phyloP scores from a whole-genome alignment of 192 early-diverging fungal genomes.

The Paraglomus occultum region DNA sequence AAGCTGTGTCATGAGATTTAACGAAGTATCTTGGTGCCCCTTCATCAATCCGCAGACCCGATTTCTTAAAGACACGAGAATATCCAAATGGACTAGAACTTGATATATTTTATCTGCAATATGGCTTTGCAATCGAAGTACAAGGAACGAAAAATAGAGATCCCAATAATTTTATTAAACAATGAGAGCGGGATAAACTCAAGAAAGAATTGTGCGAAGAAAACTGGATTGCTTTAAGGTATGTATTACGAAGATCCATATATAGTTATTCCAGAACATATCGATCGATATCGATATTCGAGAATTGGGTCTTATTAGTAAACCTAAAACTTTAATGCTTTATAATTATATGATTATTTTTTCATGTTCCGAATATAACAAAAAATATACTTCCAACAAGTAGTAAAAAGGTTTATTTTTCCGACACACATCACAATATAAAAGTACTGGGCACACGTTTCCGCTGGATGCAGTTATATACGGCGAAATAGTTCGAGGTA shows the following conservation, averaged over 20 bases:
- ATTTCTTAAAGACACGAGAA: background rate
- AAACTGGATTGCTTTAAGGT: constrained; percentile 20
- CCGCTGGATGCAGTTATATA: no score
- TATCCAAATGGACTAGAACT: constrained; percentile 10
- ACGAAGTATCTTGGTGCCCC: background rate
- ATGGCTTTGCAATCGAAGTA: constrained; percentile 4
- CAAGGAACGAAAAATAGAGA: background rate
- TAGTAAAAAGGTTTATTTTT: no score
- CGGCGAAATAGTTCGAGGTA: no score
- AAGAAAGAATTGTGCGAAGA: constrained; percentile 23
- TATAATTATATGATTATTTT: no score
- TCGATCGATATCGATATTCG: no score
- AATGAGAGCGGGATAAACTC: constrained; percentile 21
- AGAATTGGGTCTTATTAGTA: constrained; percentile 25
- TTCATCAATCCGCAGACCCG: background rate
- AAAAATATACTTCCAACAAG: no score
- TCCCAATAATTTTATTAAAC: constrained; percentile 19
- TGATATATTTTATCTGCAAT: background rate
- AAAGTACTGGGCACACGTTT: no score
- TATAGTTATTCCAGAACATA: constrained; percentile 17
- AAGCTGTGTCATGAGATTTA: background rate
- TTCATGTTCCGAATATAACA: no score
- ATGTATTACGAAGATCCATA: constrained; percentile 14
- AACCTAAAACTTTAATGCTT: constrained; percentile 21
- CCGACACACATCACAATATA: no score